These are phyloP conservation scores for Aaosphaeria arxii DNA, from an alignment of 2,329 filamentous ascomycete genomes.

Conservation along the genomic window DNA sequence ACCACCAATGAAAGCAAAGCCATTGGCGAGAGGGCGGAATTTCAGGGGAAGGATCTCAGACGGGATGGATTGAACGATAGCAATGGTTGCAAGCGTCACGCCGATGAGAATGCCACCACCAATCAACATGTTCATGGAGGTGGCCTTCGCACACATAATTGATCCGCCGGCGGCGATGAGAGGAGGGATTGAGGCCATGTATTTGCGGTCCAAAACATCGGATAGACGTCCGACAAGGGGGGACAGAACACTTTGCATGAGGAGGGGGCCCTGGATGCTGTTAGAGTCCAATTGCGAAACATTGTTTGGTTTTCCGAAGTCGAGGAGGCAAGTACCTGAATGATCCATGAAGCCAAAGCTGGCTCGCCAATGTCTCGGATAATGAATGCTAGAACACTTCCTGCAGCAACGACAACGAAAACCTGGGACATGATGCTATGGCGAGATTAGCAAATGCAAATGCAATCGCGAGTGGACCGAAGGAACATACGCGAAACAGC, in stretches of 20 bases:
- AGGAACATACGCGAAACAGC: slow-evolving; percentile 44
- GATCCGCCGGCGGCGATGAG: slow-evolving; percentile 54
- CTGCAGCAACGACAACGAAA: slow-evolving; percentile 55
- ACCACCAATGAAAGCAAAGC: slow-evolving; percentile 51
- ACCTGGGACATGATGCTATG: slow-evolving; percentile 51
- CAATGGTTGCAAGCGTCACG: slow-evolving; percentile 52
- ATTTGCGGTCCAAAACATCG: slow-evolving; percentile 56
- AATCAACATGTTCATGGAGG: slow-evolving; percentile 55
- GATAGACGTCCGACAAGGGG: slow-evolving; percentile 56
- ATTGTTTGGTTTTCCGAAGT: no score
- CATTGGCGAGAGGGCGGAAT: slow-evolving; percentile 55
- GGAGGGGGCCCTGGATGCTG: slow-evolving; percentile 47
- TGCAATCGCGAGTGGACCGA: background rate
- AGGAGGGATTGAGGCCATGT: slow-evolving; percentile 51
- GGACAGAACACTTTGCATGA: slow-evolving; percentile 57
- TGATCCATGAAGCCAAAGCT: slow-evolving; percentile 54
- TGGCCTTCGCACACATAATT: slow-evolving; percentile 54
- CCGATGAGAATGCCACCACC: slow-evolving; percentile 59
- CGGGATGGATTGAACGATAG: slow-evolving; percentile 56
- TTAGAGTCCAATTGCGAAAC: no score
- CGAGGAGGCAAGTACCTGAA: slow-evolving; percentile 39
- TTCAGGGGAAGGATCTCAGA: slow-evolving; percentile 57
- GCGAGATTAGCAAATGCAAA: background rate
- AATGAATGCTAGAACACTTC: slow-evolving; percentile 56
- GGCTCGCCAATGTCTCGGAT: slow-evolving; percentile 53